Base-by-base conservation (phyloP, 2,329 filamentous ascomycete species). In the Monosporascus sp. region DNA sequence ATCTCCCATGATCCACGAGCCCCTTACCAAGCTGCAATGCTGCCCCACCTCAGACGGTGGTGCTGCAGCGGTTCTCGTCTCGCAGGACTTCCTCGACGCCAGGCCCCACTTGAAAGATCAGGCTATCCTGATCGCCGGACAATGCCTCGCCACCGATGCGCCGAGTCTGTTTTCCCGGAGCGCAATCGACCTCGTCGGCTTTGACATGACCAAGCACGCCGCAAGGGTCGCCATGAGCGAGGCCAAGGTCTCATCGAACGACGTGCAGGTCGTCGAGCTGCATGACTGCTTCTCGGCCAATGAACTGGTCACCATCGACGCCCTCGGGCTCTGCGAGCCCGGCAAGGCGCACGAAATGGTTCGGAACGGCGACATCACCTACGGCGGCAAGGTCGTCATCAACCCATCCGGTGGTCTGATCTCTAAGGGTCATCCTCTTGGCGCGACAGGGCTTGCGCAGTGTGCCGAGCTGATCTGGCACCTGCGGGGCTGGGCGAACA, bases 241-340 rank as follows among this genome's bases (percentile, higher is more conserved):
- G 73, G 91, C 91, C 0, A 81, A 82, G 22, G 75, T 88, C 55
- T 79, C 84, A 2, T 75, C 88, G 0, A 72, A 75, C 37, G 88
- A 96, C 60, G 80, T 93, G 58, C 85, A 87, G 65, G 88, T 97
- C 17, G 91, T 90, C 66, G 93, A 97, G 75, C 78, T 97, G 56
- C 94, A 97, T 73, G 94, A 97, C 75, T 97, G 94, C 77, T 97
- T 97, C 80, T 91, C 86, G 19, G 86, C 93, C 26, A 97, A 97
- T 70, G 90, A 97, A 77, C 88, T 97, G 87, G 81, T 94, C 50
- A 86, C 85, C 2, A 85, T 97, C 49, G 93, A 97, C 68, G 90
- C 90, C 0, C 80, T 97, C 1, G 91, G 91, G 1, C 80, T 97
- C 11, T 83, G 79, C 41, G 85, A 85, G 54, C 83, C 80, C 16